Evolutionary conservation across 257 asterid species (phyloP), one percentile per base, ranked within the genome.

Genomic region (Galeopsis tetrahit): DNA sequence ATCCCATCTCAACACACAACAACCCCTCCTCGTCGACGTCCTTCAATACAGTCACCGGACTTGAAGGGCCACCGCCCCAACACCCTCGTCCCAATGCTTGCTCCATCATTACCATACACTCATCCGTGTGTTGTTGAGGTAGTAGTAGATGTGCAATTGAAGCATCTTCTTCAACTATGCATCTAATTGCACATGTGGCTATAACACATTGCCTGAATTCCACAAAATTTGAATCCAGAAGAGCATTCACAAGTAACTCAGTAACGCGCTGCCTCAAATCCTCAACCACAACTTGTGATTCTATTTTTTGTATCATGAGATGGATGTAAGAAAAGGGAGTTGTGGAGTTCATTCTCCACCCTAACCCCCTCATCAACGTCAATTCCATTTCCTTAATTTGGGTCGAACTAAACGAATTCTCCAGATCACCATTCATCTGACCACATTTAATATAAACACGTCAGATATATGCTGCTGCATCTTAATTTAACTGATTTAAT

Each of bases 31-130:
- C 74, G 28, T 42, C 74, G 28, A 21, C 28, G 28, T 21, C 28
- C 62, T 80, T 71, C 77, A 90, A 65, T 11, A 92, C 96, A 0
- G 89, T 90, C 28, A 85, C 88, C 10, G 98, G 98, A 69, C 97
- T 90, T 48, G 88, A 59, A 69, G 91, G 86, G 40, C 71, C 75
- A 31, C 46, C 28, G 34, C 68, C 9, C 32, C 66, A 62, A 31
- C 5, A 68, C 49, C 64, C 63, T 42, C 70, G 1, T 15, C 52
- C n/a, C 9, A 14, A n/a, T 8, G 8, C 9, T 52, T 74, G 69
- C 53, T 28, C 61, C 69, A 86, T 79, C 66, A 70, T 74, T 61
- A 32, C 75, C 11, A 75, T 68, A 76, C 97, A 92, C 67, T 76
- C 28, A 21, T 21, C 28, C 28, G 28, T 21, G 28, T 80, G 85